Percentiles rank a stretch among this genome's conserved stretches.
Conservation (phyloP, 2,329 filamentous ascomycete genomes). For the Xylaria sp. region DNA sequence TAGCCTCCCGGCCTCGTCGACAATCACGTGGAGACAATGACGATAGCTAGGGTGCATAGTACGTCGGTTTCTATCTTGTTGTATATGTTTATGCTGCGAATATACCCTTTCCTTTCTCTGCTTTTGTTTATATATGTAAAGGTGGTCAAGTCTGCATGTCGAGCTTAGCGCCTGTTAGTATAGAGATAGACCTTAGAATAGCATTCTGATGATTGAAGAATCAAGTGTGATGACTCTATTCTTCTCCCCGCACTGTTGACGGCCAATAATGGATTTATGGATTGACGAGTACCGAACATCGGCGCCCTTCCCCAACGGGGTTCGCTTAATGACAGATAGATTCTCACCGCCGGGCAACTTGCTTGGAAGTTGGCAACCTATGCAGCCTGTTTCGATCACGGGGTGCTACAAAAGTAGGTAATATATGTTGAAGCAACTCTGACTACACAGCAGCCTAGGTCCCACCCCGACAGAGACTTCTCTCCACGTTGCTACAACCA, state of each 20-base stretch:
- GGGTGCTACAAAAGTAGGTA: too few relatives aligned
- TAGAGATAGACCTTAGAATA: constrained; percentile 24
- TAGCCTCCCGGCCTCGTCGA: background rate
- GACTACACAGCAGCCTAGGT: too few relatives aligned
- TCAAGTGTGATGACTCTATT: background rate
- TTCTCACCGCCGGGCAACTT: too few relatives aligned
- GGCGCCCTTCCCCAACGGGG: too few relatives aligned
- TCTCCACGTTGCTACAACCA: constrained; percentile 60
- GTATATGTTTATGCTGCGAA: constrained; percentile 20
- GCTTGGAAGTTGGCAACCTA: too few relatives aligned
- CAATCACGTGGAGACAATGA: constrained; percentile 2
- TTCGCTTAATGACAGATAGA: too few relatives aligned
- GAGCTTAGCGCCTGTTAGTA: background rate
- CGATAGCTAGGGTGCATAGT: background rate
- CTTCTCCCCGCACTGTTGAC: background rate
- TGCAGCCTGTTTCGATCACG: too few relatives aligned
- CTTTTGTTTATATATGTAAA: background rate
- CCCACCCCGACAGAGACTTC: constrained; percentile 53
- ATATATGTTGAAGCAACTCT: too few relatives aligned
- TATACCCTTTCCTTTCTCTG: constrained; percentile 23
- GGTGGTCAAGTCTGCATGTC: background rate
- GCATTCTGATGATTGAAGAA: background rate
- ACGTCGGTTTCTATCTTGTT: constrained; percentile 14
- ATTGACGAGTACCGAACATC: too few relatives aligned
- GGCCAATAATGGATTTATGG: too few relatives aligned